Evolutionary conservation across 2,329 filamentous ascomycete genomes (phyloP), one percentile per base, ranked within the genome.

Genomic region (Calonectria crousiana): DNA sequence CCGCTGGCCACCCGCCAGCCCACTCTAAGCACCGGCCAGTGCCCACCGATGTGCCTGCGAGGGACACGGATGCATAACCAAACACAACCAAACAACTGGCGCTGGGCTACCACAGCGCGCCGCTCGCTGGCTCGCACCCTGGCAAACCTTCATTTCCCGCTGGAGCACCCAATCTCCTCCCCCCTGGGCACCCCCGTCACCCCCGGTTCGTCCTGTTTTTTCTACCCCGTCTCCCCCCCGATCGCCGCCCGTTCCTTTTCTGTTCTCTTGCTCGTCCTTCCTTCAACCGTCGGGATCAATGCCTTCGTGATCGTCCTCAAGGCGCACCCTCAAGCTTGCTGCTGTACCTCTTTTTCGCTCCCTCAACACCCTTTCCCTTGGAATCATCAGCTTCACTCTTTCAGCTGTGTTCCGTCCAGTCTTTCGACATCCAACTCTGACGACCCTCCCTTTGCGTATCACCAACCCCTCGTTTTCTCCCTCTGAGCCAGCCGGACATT

Each of bases 331-430:
- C 75, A 20, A 20, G 26, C 28, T 77, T 78, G 78, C 78, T 79
- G 71, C 71, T 74, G 75, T 76, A 78, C 76, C 79, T 75, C 74
- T 75, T 73, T 20, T 70, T 71, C 77, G 77, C 81, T 82, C 81
- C 78, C 82, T 71, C 74, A 72, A 81, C 80, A 82, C 72, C 71
- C 30, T 23, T 23, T 83, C 41, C 41, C 76, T 79, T 78, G 78
- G 81, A 78, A 83, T 81, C 78, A 77, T 83, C 84, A 82, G 84
- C 84, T 86, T 86, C 85, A 86, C 82, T 87, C 85, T 83, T 84
- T 86, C 77, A 86, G 84, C 83, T 83, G 81, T 79, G 76, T 79
- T 81, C 83, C 83, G 83, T 86, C 83, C 85, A 82, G 82, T 86
- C 81, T 80, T 81, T 81, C 78, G 64, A 71, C 77, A 74, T 75